Evolutionary conservation across 2,329 filamentous ascomycete species (phyloP).

Genomic region (Colletotrichum phormii): DNA sequence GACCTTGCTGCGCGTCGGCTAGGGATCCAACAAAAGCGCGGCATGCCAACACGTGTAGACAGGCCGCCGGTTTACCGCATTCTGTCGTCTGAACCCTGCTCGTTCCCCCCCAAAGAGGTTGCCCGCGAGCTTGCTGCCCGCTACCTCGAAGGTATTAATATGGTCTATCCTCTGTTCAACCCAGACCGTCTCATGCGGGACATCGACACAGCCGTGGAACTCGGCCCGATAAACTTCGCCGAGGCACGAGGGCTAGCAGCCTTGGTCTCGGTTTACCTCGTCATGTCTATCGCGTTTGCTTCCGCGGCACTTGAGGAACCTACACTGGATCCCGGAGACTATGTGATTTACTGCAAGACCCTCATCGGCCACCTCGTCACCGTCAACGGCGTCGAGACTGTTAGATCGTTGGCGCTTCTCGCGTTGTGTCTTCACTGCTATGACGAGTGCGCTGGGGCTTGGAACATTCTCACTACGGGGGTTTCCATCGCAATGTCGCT

Average conservation of each 20-base stretch:
- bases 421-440: slow-evolving; percentile 36
- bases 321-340: not conserved
- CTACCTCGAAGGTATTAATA: slow-evolving; percentile 22
- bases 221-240: not conserved
- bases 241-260: slow-evolving; percentile 3
- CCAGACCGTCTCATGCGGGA: slow-evolving; percentile 11
- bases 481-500: slow-evolving; percentile 42
- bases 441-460: slow-evolving; percentile 40
- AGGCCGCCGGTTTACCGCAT: not conserved
- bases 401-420: slow-evolving; percentile 39
- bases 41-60: not conserved
- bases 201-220: slow-evolving; percentile 13
- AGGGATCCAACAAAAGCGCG: slow-evolving; percentile 19
- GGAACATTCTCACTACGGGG: slow-evolving; percentile 40
- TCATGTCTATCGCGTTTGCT: slow-evolving; percentile 19
- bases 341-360: slow-evolving; percentile 37
- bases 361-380: slow-evolving; percentile 39
- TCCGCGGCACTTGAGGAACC: slow-evolving; percentile 1
- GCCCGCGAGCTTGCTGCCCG: slow-evolving; percentile 14
- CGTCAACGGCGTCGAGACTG: slow-evolving; percentile 35
- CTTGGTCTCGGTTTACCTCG: slow-evolving; percentile 15
- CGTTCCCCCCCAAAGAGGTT: not conserved
- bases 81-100: slow-evolving; percentile 12
- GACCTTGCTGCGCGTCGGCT: slow-evolving; percentile 29
- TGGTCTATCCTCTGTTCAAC: slow-evolving; percentile 20